Percentiles rank a stretch among this genome's conserved stretches.
These are phyloP conservation scores for Yarrowia yakushimensis DNA, from an alignment of 805 yeast species.

Conservation along the genomic window DNA sequence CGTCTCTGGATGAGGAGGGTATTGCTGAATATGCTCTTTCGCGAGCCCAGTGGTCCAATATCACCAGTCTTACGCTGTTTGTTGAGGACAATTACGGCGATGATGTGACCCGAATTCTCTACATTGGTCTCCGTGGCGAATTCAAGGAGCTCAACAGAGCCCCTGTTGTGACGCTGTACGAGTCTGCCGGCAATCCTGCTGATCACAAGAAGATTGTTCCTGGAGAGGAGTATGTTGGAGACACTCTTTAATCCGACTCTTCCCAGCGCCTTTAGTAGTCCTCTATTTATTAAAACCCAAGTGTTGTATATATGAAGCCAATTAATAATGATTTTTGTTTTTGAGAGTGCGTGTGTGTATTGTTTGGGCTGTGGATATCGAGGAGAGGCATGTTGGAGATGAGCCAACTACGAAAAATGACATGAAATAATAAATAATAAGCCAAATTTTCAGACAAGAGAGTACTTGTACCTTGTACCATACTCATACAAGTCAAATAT, in stretches of 20 bases:
- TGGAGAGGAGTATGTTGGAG: constrained; percentile 28
- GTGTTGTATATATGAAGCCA: not conserved
- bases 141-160: constrained; percentile 42
- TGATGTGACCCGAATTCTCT: constrained; percentile 56
- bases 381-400: no score
- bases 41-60: constrained; percentile 66
- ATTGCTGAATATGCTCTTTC: constrained; percentile 83
- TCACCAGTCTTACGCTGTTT: constrained; percentile 63
- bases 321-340: not conserved
- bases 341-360: not conserved
- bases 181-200: constrained; percentile 87
- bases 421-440: no score
- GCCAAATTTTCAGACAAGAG: no score
- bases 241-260: constrained; percentile 2
- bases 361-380: not conserved
- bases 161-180: constrained; percentile 77
- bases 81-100: constrained; percentile 63
- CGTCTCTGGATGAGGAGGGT: constrained; percentile 42
- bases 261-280: not conserved
- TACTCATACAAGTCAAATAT: no score
- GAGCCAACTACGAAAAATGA: no score
- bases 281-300: not conserved
- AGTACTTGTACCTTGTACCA: no score
- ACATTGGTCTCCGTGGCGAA: constrained; percentile 74
- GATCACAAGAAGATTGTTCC: constrained; percentile 57